Evolutionary conservation across 108 stramenopile species (phyloP), one percentile per base, ranked within the genome.

Genomic region (Fragilaria radians): DNA sequence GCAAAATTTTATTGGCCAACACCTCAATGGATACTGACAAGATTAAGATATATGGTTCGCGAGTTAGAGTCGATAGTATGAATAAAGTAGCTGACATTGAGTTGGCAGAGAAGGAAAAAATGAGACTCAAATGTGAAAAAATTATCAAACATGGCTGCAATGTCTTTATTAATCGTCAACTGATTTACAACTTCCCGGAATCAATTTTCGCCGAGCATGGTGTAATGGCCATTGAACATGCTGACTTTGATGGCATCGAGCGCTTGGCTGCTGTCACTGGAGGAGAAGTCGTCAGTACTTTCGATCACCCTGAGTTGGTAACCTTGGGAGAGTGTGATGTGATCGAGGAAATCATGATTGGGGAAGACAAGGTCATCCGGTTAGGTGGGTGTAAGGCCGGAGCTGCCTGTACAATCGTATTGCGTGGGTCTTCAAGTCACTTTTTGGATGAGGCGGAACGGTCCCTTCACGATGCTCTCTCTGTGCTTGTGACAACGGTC

Each of bases 21-120:
- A 99, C 99, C 3, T 72, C 86, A 50, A 99, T 99, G 99, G 99
- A 99, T 64, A 97, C 99, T 3, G 99, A 99, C 68, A 99, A 99
- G 73, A 98, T 99, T 76, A 99, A 99, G 68, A 99, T 99, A 52
- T 99, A 98, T 67, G 99, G 99, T n/a, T 91, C 91, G 48, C 84
- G 95, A 23, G 99, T 99, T 23, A 80, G 92, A 52, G 97, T 99
- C 3, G 96, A 97, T 67, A 77, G 78, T 28, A 76, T 99, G 78
- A 83, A 78, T 61, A 96, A 97, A 72, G 98, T 99, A 49, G 97
- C 99, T 11, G 97, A 95, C 61, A 99, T 99, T 74, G 99, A 99
- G 77, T 83, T 92, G 62, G 99, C 97, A 1, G 99, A 99, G 63
- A 97, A 96, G 72, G 77, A 89, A 21, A 97, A 98, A 76, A 98